Conservation (phyloP, 306 rosid species). For the Inga leiocalycina region DNA sequence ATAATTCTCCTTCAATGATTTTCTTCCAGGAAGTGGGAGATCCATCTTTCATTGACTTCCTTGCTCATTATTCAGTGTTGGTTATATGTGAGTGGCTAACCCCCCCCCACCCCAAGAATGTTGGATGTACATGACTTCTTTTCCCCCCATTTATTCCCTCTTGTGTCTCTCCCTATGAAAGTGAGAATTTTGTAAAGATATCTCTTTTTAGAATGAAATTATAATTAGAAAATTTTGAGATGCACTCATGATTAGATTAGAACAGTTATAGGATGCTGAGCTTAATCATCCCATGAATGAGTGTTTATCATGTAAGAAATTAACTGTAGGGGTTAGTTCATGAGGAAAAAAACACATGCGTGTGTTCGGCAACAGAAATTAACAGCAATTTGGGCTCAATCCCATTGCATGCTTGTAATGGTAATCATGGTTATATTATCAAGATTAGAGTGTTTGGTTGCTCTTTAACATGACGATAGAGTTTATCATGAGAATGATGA, state of each 20-base stretch:
- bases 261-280: neutral
- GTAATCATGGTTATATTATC: no score
- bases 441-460: no score
- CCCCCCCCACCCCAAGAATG: neutral
- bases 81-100: conserved; percentile 30
- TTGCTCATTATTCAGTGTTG: conserved; percentile 29
- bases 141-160: neutral
- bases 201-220: neutral
- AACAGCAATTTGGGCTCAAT: no score
- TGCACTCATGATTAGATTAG: neutral
- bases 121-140: conserved; percentile 2
- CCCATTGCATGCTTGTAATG: no score
- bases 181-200: neutral
- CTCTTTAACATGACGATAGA: no score
- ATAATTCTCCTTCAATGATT: conserved; percentile 30
- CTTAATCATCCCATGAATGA: neutral
- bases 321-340: no score
- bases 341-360: no score
- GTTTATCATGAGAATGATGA: no score
- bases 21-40: conserved; percentile 32
- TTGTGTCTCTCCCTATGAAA: neutral
- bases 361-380: no score
- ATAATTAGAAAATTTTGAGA: neutral
- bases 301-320: no score
- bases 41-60: conserved; percentile 39